phyloP scores from a whole-genome alignment of 495 filamentous ascomycete genomes.

The Venustampulla echinocandica region DNA sequence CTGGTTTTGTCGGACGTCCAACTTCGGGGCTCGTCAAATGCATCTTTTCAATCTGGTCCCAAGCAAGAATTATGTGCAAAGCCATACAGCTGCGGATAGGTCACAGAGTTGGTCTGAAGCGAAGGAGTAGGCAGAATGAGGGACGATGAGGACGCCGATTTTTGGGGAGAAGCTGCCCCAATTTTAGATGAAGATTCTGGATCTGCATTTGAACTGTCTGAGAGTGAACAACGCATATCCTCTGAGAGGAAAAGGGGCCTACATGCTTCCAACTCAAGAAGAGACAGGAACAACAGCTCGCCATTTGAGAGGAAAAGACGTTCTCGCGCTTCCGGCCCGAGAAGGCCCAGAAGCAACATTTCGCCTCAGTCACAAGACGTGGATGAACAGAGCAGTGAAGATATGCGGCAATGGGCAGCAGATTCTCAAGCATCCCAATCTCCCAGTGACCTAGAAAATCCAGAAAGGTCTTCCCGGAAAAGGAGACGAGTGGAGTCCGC shows the following conservation, averaged over 20 bases:
- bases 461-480: too few relatives aligned
- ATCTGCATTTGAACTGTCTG: conserved; percentile 18
- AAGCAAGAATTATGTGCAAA: conserved; percentile 13
- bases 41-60: too few relatives aligned
- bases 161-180: conserved; percentile 6
- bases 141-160: conserved; percentile 18
- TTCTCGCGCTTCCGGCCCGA: not conserved
- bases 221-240: conserved; percentile 4
- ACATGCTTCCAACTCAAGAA: not conserved
- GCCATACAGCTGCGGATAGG: not conserved
- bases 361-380: not conserved
- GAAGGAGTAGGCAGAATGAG: conserved; percentile 7
- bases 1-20: too few relatives aligned
- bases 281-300: not conserved
- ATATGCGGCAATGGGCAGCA: conserved; percentile 13
- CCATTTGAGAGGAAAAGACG: not conserved
- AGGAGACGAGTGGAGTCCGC: too few relatives aligned
- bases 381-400: not conserved
- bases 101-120: conserved; percentile 9
- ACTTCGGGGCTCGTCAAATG: too few relatives aligned
- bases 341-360: not conserved
- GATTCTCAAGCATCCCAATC: conserved; percentile 13
- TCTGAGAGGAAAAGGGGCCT: not conserved
- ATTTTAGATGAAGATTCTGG: conserved; percentile 17
- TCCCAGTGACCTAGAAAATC: too few relatives aligned